Percentiles rank a stretch among this genome's conserved stretches.
Evolutionary conservation across 164 flowering plant genomes (phyloP).

Genomic region (Stephania yunnanensis): DNA sequence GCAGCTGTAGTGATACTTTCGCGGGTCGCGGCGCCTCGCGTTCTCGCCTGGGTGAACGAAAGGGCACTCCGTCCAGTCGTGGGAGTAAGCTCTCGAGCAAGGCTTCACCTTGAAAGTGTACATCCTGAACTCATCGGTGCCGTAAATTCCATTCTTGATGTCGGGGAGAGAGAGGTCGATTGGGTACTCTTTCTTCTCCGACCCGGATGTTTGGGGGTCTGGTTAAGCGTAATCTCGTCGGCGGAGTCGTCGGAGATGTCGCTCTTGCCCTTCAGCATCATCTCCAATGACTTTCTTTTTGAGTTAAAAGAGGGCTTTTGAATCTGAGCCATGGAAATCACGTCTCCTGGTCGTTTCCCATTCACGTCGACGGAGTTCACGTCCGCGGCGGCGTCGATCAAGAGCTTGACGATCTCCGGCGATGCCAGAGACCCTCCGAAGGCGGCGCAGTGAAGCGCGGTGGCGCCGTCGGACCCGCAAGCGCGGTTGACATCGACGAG

Average conservation of each 20-base stretch:
- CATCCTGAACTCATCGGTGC: constrained; percentile 91
- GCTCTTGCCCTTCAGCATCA: constrained; percentile 39
- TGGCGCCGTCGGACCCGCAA: constrained; percentile 60
- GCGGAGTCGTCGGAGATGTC: constrained; percentile 8
- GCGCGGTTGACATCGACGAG: constrained; percentile 53
- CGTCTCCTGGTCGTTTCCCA: constrained; percentile 48
- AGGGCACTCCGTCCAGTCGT: constrained; percentile 98
- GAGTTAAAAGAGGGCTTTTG: constrained; percentile 23
- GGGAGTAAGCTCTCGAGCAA: constrained; percentile 88
- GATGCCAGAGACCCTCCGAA: constrained; percentile 63
- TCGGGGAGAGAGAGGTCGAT: constrained; percentile 69
- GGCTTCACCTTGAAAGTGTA: constrained; percentile 89
- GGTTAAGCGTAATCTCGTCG: not conserved
- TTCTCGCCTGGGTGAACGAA: constrained; percentile 97
- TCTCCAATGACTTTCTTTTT: constrained; percentile 34
- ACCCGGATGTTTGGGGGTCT: constrained; percentile 26
- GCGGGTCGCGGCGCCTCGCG: constrained; percentile 82
- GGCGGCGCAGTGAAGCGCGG: constrained; percentile 93
- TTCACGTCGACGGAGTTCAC: constrained; percentile 34
- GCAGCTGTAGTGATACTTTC: constrained; percentile 76
- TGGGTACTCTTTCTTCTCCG: constrained; percentile 75
- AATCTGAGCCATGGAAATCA: constrained; percentile 31
- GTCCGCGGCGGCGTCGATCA: constrained; percentile 63
- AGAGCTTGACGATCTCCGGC: constrained; percentile 41
- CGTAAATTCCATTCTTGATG: constrained; percentile 71